A percentile compares a stretch with the other conserved stretches of the same genome.
Evolutionary conservation across 495 filamentous ascomycete species (phyloP).

Genomic region (Thermothielavioides terrestris): DNA sequence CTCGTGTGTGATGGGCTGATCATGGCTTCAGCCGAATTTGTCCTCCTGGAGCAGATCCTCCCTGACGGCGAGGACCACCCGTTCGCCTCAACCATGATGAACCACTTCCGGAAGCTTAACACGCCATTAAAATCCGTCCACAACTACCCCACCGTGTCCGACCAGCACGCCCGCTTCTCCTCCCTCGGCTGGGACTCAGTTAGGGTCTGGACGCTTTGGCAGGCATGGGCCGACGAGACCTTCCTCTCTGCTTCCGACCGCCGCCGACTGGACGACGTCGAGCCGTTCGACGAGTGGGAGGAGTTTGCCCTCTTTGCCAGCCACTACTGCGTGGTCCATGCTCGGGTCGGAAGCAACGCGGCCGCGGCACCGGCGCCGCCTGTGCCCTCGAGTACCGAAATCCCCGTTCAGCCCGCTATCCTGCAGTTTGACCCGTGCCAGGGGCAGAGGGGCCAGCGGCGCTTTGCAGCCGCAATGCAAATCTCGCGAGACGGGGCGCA

Average conservation of each 20-base stretch:
- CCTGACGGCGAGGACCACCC: conserved; percentile 70
- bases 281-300: conserved; percentile 95
- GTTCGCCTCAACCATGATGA: conserved; percentile 81
- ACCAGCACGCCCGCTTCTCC: conserved; percentile 60
- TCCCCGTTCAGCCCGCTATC: neutral
- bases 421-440: conserved; percentile 24
- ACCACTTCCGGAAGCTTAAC: conserved; percentile 70
- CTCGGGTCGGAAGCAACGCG: conserved; percentile 24
- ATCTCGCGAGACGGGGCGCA: conserved; percentile 4
- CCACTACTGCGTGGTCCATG: conserved; percentile 78
- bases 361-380: neutral
- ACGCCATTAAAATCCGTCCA: conserved; percentile 66
- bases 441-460: conserved; percentile 30
- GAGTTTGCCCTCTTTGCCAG: conserved; percentile 79
- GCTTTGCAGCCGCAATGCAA: conserved; percentile 34
- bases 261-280: conserved; percentile 51
- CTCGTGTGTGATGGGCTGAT: neutral
- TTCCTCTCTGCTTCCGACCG: conserved; percentile 52
- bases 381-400: neutral
- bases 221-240: conserved; percentile 61
- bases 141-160: conserved; percentile 54
- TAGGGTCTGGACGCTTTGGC: conserved; percentile 59
- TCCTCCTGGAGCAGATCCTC: conserved; percentile 81
- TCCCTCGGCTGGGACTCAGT: conserved; percentile 55
- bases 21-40: conserved; percentile 48